A percentile compares a stretch with the other conserved stretches of the same genome.
Evolutionary conservation across 306 rosid genomes (phyloP).

Genomic region (Purshia tridentata): DNA sequence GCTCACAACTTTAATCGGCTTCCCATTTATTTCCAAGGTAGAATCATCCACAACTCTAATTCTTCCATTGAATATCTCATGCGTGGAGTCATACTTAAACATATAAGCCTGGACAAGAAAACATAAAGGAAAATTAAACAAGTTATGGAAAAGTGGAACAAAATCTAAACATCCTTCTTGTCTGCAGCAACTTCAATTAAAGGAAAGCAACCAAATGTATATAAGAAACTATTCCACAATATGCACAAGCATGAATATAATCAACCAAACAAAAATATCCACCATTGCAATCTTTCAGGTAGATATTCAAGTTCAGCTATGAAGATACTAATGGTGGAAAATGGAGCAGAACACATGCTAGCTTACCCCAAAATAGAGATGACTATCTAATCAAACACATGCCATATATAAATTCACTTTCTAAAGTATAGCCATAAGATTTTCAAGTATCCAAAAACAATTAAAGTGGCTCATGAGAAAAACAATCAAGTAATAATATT

Average conservation of each 20-base stretch:
- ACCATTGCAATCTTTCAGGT: neutral
- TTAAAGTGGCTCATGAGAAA: neutral
- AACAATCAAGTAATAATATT: neutral
- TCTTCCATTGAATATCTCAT: slow-evolving; percentile 76
- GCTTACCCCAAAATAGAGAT: neutral
- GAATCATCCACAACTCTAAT: slow-evolving; percentile 61
- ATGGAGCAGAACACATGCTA: neutral
- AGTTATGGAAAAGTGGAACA: no score
- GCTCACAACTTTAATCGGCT: slow-evolving; percentile 65
- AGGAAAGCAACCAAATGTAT: neutral
- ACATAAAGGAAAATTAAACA: neutral
- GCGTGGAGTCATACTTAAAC: slow-evolving; percentile 95
- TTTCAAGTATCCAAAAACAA: neutral
- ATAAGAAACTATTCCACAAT: neutral
- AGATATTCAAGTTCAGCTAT: neutral
- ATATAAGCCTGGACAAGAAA: slow-evolving; percentile 75
- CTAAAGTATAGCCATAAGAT: neutral
- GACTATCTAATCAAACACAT: neutral
- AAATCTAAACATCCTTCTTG: no score
- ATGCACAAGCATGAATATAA: neutral
- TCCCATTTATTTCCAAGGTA: slow-evolving; percentile 86
- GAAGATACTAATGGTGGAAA: neutral
- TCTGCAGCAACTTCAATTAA: slow-evolving; percentile 4
- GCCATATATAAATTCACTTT: neutral
- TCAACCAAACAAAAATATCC: neutral